Evolutionary conservation across 371 early-diverging fungal species (phyloP).

Genomic region (Mortierella sp.): DNA sequence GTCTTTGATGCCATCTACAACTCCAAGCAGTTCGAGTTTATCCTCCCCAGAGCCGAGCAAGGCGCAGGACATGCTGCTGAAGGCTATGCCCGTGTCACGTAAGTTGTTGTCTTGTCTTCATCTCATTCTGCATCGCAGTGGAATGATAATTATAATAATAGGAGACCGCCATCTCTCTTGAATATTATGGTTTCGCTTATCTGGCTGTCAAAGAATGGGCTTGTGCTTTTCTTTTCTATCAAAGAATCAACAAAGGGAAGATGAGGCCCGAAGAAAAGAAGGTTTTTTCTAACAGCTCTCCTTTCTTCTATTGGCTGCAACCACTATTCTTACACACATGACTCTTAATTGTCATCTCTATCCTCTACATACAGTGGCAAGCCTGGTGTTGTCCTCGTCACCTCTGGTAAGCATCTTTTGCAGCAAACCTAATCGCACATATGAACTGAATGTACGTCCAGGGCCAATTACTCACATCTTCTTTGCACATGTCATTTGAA

Average conservation of each 20-base stretch:
- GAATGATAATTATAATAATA: neutral
- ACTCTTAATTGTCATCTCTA: conserved; percentile 6
- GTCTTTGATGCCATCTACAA: conserved; percentile 98
- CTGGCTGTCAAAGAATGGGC: neutral
- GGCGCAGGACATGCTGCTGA: conserved; percentile 99
- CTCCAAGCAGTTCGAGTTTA: conserved; percentile 93
- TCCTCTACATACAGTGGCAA: conserved; percentile 76
- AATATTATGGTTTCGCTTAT: conserved; percentile 45
- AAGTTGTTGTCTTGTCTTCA: conserved; percentile 40
- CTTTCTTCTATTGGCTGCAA: conserved; percentile 19
- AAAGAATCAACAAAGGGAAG: neutral
- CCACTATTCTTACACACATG: conserved; percentile 9
- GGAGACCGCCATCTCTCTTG: neutral
- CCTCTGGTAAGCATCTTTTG: conserved; percentile 56
- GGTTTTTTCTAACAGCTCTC: conserved; percentile 6
- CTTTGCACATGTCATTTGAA: neutral
- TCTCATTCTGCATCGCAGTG: neutral
- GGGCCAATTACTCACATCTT: neutral
- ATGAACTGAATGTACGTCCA: neutral
- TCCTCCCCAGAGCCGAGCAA: conserved; percentile 97
- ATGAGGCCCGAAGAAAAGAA: conserved; percentile 15
- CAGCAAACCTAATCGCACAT: conserved; percentile 3
- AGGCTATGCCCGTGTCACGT: conserved; percentile 96
- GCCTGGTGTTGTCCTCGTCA: conserved; percentile 96
- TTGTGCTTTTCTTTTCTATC: conserved; percentile 11